A percentile compares a stretch with the other conserved stretches of the same genome.
Evolutionary conservation across 306 rosid species (phyloP).

Genomic region (Calophaca sinica): DNA sequence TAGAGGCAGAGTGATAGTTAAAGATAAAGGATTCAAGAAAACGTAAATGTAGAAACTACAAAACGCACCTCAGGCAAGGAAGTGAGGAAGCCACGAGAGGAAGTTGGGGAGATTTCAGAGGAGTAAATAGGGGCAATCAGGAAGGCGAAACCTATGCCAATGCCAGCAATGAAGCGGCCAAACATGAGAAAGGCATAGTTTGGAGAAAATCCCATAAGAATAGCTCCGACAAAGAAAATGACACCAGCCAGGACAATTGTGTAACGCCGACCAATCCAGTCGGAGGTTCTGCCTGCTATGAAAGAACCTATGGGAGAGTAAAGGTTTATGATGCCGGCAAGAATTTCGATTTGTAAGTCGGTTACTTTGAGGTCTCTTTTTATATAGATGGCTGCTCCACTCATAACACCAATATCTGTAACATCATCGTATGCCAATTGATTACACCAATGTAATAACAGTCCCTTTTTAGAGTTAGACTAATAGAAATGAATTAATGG

Average conservation of each 20-base stretch:
- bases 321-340: slow-evolving; percentile 64
- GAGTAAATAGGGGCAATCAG: slow-evolving; percentile 80
- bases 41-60: not conserved
- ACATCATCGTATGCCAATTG: not conserved
- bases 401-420: slow-evolving; percentile 87
- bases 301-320: slow-evolving; percentile 70
- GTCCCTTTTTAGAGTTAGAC: too few species aligned
- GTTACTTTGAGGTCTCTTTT: slow-evolving; percentile 56
- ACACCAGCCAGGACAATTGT: slow-evolving; percentile 68
- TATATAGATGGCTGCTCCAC: slow-evolving; percentile 71
- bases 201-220: slow-evolving; percentile 81
- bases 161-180: slow-evolving; percentile 79
- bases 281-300: slow-evolving; percentile 75
- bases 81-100: slow-evolving; percentile 81
- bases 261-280: slow-evolving; percentile 87
- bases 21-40: too few species aligned
- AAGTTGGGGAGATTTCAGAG: slow-evolving; percentile 78
- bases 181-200: slow-evolving; percentile 85
- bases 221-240: slow-evolving; percentile 73
- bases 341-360: slow-evolving; percentile 61
- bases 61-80: slow-evolving; percentile 73
- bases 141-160: slow-evolving; percentile 79
- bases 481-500: too few species aligned
- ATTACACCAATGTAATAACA: not conserved
- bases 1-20: too few species aligned